A percentile compares a stretch with the other conserved stretches of the same genome.
These are phyloP conservation scores for Pezicula carpinea DNA, from an alignment of 2,329 filamentous ascomycete genomes.

Conservation along the genomic window DNA sequence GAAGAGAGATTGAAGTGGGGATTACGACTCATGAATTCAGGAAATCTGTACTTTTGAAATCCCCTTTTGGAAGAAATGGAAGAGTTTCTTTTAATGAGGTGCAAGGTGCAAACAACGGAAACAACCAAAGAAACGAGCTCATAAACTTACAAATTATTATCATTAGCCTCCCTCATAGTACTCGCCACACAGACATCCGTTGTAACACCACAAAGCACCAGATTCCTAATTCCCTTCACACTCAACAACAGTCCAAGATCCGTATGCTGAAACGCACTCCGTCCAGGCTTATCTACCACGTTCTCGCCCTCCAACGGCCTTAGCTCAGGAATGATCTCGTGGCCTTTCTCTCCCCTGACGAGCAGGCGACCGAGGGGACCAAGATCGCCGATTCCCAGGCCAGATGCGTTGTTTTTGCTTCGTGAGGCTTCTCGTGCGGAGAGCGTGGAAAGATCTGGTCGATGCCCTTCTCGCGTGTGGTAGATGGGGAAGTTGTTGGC, in stretches of 20 bases:
- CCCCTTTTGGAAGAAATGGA: too few species aligned
- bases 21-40: too few species aligned
- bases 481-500: constrained; percentile 36
- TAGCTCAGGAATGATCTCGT: constrained; percentile 47
- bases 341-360: constrained; percentile 51
- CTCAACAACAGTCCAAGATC: constrained; percentile 29
- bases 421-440: constrained; percentile 48
- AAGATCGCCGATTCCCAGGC: constrained; percentile 43
- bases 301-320: constrained; percentile 22
- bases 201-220: constrained; percentile 30
- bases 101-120: too few species aligned
- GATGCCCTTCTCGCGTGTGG: constrained; percentile 49
- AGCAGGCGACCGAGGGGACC: constrained; percentile 55
- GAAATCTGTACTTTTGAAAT: too few species aligned
- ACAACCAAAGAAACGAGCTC: background rate
- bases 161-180: constrained; percentile 32
- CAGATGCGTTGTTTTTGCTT: constrained; percentile 44
- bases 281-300: constrained; percentile 31
- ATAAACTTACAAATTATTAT: constrained; percentile 22
- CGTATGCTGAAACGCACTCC: constrained; percentile 34
- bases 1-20: too few species aligned
- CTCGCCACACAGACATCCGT: constrained; percentile 32
- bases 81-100: too few species aligned
- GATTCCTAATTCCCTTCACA: constrained; percentile 27
- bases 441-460: constrained; percentile 50